Base-by-base conservation (phyloP, 306 rosid genomes). In the Lathyrus sativus region DNA sequence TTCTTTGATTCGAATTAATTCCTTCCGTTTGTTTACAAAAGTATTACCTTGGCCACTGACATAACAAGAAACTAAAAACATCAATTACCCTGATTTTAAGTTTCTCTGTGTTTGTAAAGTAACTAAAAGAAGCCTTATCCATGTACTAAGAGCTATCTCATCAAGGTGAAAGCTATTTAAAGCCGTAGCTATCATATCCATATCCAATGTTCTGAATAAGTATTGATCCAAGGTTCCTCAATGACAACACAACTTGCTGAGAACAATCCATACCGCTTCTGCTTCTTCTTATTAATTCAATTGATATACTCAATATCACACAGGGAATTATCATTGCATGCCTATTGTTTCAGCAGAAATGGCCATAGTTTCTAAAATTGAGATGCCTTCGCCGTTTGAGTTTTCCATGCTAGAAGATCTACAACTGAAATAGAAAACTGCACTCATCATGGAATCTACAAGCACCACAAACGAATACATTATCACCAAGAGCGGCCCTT, bases 401-500 rank as follows among this genome's bases (percentile, higher is more conserved):
- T 37, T 50, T 67, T 75, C 91, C 81, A 64, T 24, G 62, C 61
- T 57, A 59, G 42, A 82, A 45, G 78, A 85, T 75, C 86, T 88
- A 76, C 93, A 88, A 76, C 88, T 85, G 82, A 88, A 88, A 82
- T 81, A 88, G 82, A 88, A 88, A 80, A 90, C 93, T 18, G 89
- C 85, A 75, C 74, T 90, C 95, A 88, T 90, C 96, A 95, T 88
- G 39, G 97, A 86, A 86, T 95, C 95, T 38, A 86, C 62, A 61
- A 95, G 97, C 72, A 87, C 82, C 65, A 95, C 88, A 75, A 90
- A 95, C 0, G 99, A 90, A 83, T 90, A 86, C 96, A 90, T 90
- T 24, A 88, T 72, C 76, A 95, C 99, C 95, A 95, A 80, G 45
- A 95, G 96, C 2, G 97, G 99, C 45, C 99, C 97, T 85, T 95